Base-by-base conservation (phyloP, 176 grass and related monocot genomes). In the Microstegium vimineum region DNA sequence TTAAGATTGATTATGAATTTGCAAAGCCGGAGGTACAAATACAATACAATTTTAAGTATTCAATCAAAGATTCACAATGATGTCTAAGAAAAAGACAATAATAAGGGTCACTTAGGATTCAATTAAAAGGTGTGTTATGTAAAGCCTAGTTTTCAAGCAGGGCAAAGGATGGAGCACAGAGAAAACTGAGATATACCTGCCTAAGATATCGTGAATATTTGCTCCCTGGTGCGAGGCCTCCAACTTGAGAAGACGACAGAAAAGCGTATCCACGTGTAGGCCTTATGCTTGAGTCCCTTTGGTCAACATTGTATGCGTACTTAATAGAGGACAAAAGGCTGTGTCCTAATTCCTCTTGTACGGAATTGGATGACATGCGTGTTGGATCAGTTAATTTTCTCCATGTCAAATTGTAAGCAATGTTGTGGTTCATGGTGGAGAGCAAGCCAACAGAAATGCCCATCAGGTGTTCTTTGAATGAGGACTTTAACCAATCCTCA, bases 381-480 rank as follows among this genome's bases (percentile, higher is more conserved):
- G 91, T 76, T 69, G 83, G 89, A 75, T 94, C 85, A 22, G 77
- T 83, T 77, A 99, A 82, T 65, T 80, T 94, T 36, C 69, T 83
- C 96, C 93, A 95, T 62, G 93, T 89, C 40, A 99, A 81, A 84
- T 95, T 92, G 75, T 95, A 99, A 66, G 89, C 15, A 15, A 99
- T 59, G 68, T 95, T 88, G 86, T 95, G 91, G 25, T 91, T 84
- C 62, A 68, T 81, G 10, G 85, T 94, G 34, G 93, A 95, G 32
- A 95, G 83, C 82, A 99, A 82, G n/a, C 93, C 91, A 87, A 95
- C 82, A 87, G 83, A 93, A 81, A 95, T 14, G 10, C 87, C 83
- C 82, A 93, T 87, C 40, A 95, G 73, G 6, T 85, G 89, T 86
- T 90, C 93, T 76, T 91, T 99, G 62, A 89, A 68, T 54, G 93